A percentile compares a stretch with the other conserved stretches of the same genome.
phyloP scores from a whole-genome alignment of 306 rosid genomes.

The Argentina anserina region DNA sequence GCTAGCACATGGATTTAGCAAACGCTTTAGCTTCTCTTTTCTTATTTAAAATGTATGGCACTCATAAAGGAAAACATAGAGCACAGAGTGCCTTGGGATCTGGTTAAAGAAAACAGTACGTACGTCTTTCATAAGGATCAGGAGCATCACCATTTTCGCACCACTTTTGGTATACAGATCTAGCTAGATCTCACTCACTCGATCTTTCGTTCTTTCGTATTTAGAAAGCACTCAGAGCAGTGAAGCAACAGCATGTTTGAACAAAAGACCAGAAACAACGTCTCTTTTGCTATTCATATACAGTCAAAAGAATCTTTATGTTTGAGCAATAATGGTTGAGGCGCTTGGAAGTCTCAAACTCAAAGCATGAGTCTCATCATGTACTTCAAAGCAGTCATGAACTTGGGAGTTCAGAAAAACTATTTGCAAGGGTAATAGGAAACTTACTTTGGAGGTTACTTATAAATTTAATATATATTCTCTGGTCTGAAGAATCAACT shows the following conservation, averaged over 20 bases:
- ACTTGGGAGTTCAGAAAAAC: too few species aligned
- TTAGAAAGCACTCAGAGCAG: background rate
- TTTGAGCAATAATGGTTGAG: background rate
- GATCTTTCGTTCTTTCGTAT: background rate
- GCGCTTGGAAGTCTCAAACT: background rate
- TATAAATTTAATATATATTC: too few species aligned
- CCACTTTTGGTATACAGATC: background rate
- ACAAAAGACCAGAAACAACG: background rate
- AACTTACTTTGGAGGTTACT: too few species aligned
- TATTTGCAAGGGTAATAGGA: too few species aligned
- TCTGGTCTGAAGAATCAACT: background rate
- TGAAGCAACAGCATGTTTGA: background rate
- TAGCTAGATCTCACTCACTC: background rate
- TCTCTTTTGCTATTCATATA: background rate
- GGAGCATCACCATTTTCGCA: background rate
- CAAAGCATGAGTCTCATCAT: too few species aligned
- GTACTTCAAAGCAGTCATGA: too few species aligned
- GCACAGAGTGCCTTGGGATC: background rate
- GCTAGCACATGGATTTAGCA: background rate
- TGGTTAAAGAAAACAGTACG: background rate
- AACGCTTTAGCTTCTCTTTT: background rate
- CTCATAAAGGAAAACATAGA: background rate
- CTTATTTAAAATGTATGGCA: background rate
- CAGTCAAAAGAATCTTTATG: background rate
- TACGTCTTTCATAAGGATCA: background rate